A percentile compares a stretch with the other conserved stretches of the same genome.
phyloP scores from a whole-genome alignment of 2,329 filamentous ascomycete species.

The Exophiala oligosperma region DNA sequence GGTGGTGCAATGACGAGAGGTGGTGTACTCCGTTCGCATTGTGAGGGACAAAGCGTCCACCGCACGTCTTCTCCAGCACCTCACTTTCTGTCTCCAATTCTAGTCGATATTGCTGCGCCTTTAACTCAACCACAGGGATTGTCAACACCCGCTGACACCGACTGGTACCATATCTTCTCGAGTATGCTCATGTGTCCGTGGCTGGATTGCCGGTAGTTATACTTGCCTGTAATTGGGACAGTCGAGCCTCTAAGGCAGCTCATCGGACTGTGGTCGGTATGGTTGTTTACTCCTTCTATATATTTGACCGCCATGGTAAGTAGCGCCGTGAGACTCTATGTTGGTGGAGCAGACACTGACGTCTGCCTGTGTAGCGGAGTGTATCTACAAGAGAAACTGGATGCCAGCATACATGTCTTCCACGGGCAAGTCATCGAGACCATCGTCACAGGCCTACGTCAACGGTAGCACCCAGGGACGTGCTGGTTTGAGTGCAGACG shows the following conservation, averaged over 20 bases:
- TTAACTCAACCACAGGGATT: no score
- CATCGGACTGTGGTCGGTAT: slow-evolving; percentile 49
- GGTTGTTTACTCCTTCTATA: slow-evolving; percentile 97
- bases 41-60: not conserved
- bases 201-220: no score
- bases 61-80: not conserved
- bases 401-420: slow-evolving; percentile 55
- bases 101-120: no score
- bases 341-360: slow-evolving; percentile 5
- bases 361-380: slow-evolving; percentile 68
- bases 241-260: not conserved
- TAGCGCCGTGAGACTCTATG: not conserved
- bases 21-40: not conserved
- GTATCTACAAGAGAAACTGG: slow-evolving; percentile 94
- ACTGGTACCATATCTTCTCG: no score
- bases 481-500: slow-evolving; percentile 57
- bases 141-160: no score
- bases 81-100: no score
- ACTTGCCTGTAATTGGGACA: no score
- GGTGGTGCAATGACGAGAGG: not conserved
- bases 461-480: slow-evolving; percentile 41
- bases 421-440: slow-evolving; percentile 48
- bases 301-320: slow-evolving; percentile 97
- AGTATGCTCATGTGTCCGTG: no score
- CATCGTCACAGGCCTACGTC: slow-evolving; percentile 50